Evolutionary conservation across 1,139 yeast species (phyloP).

Genomic region (Blastobotrys niveus): DNA sequence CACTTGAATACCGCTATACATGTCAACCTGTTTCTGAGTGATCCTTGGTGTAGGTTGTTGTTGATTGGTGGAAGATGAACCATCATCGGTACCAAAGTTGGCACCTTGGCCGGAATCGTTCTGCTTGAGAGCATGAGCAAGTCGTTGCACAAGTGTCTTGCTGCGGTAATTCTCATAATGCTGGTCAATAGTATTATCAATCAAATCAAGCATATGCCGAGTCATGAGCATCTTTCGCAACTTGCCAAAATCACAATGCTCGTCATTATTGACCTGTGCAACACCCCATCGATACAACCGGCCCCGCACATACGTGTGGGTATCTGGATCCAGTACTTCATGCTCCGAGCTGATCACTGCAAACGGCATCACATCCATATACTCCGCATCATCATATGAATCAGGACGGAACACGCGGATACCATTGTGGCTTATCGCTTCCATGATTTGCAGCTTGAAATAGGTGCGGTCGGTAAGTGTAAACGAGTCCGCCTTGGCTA

Average conservation of each 20-base stretch:
- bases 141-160: constrained; percentile 60
- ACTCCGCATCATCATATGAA: constrained; percentile 4
- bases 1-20: constrained; percentile 33
- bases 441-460: constrained; percentile 45
- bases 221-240: constrained; percentile 59
- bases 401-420: constrained; percentile 32
- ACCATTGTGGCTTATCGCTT: constrained; percentile 42
- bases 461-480: constrained; percentile 36
- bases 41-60: too few relatives aligned
- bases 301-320: constrained; percentile 47
- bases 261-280: constrained; percentile 60
- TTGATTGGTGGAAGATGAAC: not conserved
- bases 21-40: constrained; percentile 15
- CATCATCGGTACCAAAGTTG: not conserved
- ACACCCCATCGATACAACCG: constrained; percentile 70
- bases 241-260: constrained; percentile 58
- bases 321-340: constrained; percentile 30
- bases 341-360: constrained; percentile 50
- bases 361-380: constrained; percentile 45
- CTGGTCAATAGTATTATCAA: constrained; percentile 71
- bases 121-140: constrained; percentile 35
- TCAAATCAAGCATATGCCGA: constrained; percentile 65
- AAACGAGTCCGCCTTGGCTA: constrained; percentile 69
- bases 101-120: not conserved
- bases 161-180: constrained; percentile 80